Evolutionary conservation across 2,329 filamentous ascomycete genomes (phyloP).

Genomic region (Orbilia oligospora): DNA sequence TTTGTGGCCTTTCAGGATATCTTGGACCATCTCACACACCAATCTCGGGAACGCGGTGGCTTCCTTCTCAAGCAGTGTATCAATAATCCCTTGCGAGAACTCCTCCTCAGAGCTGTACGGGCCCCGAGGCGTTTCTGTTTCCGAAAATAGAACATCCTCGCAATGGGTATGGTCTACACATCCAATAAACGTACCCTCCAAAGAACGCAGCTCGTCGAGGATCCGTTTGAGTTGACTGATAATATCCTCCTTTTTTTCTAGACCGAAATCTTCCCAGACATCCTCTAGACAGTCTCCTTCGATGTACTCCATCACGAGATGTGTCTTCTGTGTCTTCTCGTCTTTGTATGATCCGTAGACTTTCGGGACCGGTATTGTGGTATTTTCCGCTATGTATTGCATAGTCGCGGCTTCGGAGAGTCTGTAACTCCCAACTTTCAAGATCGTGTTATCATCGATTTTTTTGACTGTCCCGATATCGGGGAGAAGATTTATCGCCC

Average conservation of each 20-base stretch:
- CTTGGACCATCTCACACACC: too few relatives aligned
- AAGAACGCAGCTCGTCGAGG: neutral
- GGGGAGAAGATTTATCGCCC: too few relatives aligned
- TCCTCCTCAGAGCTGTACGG: neutral
- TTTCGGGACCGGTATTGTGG: neutral
- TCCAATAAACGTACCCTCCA: neutral
- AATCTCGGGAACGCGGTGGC: too few relatives aligned
- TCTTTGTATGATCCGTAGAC: neutral
- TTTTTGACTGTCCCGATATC: neutral
- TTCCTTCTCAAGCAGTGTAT: neutral
- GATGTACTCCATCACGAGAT: neutral
- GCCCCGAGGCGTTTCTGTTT: neutral
- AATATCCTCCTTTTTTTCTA: neutral
- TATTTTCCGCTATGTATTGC: neutral
- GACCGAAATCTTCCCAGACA: neutral
- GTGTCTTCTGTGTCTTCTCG: neutral
- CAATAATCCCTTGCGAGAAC: neutral
- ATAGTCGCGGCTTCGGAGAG: neutral
- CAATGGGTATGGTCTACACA: neutral
- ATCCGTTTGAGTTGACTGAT: neutral
- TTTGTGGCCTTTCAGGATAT: slow-evolving; percentile 61
- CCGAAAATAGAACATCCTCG: neutral
- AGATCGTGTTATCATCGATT: neutral
- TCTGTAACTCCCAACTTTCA: neutral
- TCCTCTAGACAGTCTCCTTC: neutral